phyloP scores from a whole-genome alignment of 164 flowering plant species.

The Echeveria elegans region DNA sequence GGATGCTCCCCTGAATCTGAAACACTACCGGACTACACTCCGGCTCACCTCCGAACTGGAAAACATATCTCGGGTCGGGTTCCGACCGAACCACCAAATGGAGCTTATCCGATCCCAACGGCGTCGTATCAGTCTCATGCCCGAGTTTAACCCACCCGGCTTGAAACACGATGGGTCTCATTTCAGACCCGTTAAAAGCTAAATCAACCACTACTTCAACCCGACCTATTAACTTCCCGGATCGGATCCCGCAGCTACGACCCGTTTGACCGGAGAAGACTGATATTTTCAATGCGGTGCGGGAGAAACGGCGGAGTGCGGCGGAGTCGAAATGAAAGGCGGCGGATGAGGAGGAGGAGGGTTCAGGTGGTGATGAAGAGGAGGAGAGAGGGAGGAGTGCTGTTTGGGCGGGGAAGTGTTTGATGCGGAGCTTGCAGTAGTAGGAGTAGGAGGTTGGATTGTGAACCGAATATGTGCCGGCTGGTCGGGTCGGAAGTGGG shows the following conservation, averaged over 20 bases:
- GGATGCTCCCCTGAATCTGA: constrained; percentile 74
- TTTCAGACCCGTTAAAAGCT: constrained; percentile 10
- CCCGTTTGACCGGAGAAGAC: constrained; percentile 66
- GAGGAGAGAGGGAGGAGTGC: constrained; percentile 56
- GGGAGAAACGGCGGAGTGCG: constrained; percentile 43
- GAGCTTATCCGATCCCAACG: constrained; percentile 29
- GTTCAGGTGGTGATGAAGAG: constrained; percentile 28
- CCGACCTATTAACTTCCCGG: constrained; percentile 53
- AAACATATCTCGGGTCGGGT: constrained; percentile 84
- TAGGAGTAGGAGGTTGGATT: constrained; percentile 74
- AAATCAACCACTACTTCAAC: constrained; percentile 28
- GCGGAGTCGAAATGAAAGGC: constrained; percentile 44
- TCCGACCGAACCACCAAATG: constrained; percentile 70
- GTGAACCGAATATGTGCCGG: constrained; percentile 26
- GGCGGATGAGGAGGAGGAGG: constrained; percentile 23
- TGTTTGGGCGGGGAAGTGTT: constrained; percentile 55
- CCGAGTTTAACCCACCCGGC: constrained; percentile 77
- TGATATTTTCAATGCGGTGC: constrained; percentile 34
- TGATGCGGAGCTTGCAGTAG: constrained; percentile 56
- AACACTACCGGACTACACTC: constrained; percentile 93
- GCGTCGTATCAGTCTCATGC: constrained; percentile 21
- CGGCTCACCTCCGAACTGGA: constrained; percentile 96
- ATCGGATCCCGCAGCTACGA: constrained; percentile 44
- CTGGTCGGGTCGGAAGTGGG: constrained; percentile 34
- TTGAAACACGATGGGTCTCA: constrained; percentile 36